A percentile compares a stretch with the other conserved stretches of the same genome.
Conservation (phyloP, 805 yeast species). For the Nematodospora valgi region DNA sequence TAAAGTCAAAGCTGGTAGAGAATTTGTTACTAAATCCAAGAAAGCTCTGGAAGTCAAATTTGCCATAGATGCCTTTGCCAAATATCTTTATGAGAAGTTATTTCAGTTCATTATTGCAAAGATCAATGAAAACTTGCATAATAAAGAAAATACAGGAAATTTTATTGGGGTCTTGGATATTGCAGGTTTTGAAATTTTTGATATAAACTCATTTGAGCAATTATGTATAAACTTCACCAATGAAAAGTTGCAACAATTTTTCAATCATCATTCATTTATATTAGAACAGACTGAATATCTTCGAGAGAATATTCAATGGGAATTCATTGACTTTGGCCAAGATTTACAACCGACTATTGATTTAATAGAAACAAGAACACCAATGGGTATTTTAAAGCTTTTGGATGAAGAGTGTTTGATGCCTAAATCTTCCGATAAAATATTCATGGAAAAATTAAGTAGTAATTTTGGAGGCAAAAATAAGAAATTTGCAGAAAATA, state of each 20-base stretch:
- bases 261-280: conserved; percentile 60
- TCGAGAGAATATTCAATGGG: conserved; percentile 59
- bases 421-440: conserved; percentile 80
- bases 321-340: conserved; percentile 88
- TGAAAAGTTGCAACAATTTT: conserved; percentile 58
- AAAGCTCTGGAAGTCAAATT: conserved; percentile 76
- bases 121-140: conserved; percentile 63
- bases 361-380: conserved; percentile 70
- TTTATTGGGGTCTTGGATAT: conserved; percentile 59
- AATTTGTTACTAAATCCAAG: conserved; percentile 74
- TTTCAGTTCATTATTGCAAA: conserved; percentile 74
- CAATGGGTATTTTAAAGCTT: conserved; percentile 80
- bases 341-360: conserved; percentile 94
- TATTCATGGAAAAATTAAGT: conserved; percentile 78
- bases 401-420: conserved; percentile 94
- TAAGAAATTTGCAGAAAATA: conserved; percentile 65
- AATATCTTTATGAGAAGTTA: conserved; percentile 77
- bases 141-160: conserved; percentile 16
- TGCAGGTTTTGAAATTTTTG: conserved; percentile 61
- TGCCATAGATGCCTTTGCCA: conserved; percentile 83
- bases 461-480: conserved; percentile 50
- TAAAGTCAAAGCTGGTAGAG: conserved; percentile 87
- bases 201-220: conserved; percentile 56
- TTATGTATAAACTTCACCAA: conserved; percentile 59
- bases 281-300: conserved; percentile 59